Evolutionary conservation across 2,329 filamentous ascomycete species (phyloP), one percentile per base, ranked within the genome.

Genomic region (Penicillium crustosum): DNA sequence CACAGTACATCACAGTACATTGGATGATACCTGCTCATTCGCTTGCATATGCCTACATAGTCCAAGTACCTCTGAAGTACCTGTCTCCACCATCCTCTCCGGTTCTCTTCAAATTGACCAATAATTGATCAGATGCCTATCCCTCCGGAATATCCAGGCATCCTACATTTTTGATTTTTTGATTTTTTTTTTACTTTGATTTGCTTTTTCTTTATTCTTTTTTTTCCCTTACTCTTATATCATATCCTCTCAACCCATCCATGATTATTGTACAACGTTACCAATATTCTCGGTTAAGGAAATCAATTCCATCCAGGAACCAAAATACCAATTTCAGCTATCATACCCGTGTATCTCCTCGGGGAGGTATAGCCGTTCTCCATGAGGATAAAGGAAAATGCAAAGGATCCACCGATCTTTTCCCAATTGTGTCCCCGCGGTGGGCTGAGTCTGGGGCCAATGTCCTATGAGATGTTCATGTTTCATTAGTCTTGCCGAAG

Each of bases 391-490:
- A 47, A 12, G 35, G 33, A 25, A 19, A n/a, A 25, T 25, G 17
- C 9, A 36, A 35, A 35, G 36, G 57, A 50, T 49, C 63, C 62
- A 66, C 56, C 57, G 62, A 66, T 67, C 66, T 31, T 65, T 68
- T 66, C 68, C 68, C 42, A 62, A 63, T 68, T 64, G 39, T 58
- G 56, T 68, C 67, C 67, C 68, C 68, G 68, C 66, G 38, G 45
- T 60, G 60, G 61, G 63, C 64, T 63, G 57, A 61, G 63, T 61
- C 58, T 58, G 29, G 60, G 56, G 63, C 29, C 54, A 55, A 56
- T 62, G 58, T 60, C 45, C 59, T 54, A 54, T 63, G 41, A 49
- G 23, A 54, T 55, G 35, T 41, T 59, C 49, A 12, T 61, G 58
- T 61, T 45, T 43, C 43, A 27, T 54, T 67, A 67, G 66, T 51